Conservation (phyloP, 768 basidiomycete genomes). For the Naganishia friedmannii region DNA sequence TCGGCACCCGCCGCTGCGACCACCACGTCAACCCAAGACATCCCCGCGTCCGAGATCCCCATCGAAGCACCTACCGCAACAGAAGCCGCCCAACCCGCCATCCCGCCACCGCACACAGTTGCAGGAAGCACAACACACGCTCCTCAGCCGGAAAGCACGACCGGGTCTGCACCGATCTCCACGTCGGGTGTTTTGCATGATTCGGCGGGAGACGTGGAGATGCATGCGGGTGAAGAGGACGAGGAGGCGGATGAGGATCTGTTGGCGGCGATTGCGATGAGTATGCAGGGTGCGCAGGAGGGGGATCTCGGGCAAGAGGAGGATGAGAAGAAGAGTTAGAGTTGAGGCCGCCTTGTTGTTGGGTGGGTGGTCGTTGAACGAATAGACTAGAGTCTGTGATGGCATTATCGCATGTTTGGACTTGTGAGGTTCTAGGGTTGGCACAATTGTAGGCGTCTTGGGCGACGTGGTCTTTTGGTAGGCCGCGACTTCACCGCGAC, state of each 20-base stretch:
- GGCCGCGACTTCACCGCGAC: too few relatives aligned
- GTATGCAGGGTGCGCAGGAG: constrained; percentile 57
- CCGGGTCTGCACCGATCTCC: constrained; percentile 29
- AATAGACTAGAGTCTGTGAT: neutral
- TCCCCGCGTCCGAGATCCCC: constrained; percentile 37
- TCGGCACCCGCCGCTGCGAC: constrained; percentile 46
- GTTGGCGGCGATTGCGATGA: constrained; percentile 86
- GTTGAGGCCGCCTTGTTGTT: neutral
- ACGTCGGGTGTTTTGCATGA: constrained; percentile 52
- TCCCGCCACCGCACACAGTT: constrained; percentile 8
- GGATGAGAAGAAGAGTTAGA: constrained; percentile 23
- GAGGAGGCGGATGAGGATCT: constrained; percentile 82
- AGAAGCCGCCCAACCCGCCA: constrained; percentile 15
- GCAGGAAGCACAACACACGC: constrained; percentile 18
- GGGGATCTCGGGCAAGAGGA: constrained; percentile 30
- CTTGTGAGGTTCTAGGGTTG: too few relatives aligned
- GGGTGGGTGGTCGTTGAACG: neutral
- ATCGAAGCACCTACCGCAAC: constrained; percentile 19
- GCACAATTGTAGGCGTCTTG: too few relatives aligned
- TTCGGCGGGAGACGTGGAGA: constrained; percentile 58
- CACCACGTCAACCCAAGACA: constrained; percentile 26
- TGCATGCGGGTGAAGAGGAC: constrained; percentile 57
- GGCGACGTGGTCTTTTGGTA: too few relatives aligned
- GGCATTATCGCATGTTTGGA: neutral
- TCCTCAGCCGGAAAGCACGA: constrained; percentile 32